Evolutionary conservation across 257 asterid species (phyloP).

Genomic region (Fraxinus americana): DNA sequence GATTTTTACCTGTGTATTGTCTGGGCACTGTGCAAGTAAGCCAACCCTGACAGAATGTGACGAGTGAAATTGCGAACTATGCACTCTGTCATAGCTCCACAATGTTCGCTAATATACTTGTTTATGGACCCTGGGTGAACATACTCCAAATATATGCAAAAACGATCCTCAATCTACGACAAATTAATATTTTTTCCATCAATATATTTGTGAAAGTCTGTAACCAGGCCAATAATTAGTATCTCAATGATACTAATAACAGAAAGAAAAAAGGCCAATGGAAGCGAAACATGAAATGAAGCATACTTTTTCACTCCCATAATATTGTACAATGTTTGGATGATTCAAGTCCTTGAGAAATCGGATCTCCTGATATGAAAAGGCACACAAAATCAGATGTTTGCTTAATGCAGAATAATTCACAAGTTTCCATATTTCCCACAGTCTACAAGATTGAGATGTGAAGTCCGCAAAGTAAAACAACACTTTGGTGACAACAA

Average conservation of each 20-base stretch:
- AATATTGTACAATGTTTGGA: conserved; percentile 81
- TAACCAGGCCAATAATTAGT: conserved; percentile 5
- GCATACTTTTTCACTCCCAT: conserved; percentile 67
- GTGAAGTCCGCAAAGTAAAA: neutral
- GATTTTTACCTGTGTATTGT: conserved; percentile 73
- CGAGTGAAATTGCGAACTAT: conserved; percentile 87
- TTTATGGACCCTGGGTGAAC: conserved; percentile 87
- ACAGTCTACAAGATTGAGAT: neutral
- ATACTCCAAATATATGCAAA: conserved; percentile 92
- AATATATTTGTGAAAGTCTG: conserved; percentile 1
- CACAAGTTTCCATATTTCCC: neutral
- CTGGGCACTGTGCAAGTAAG: conserved; percentile 75
- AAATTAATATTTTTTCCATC: conserved; percentile 15
- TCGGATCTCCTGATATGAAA: conserved; percentile 66
- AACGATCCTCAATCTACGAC: conserved; percentile 74
- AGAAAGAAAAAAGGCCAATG: neutral
- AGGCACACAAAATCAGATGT: conserved; percentile 23
- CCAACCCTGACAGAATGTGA: conserved; percentile 83
- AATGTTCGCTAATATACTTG: conserved; percentile 66
- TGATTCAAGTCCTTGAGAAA: conserved; percentile 74
- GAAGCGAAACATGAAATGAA: neutral
- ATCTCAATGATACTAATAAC: neutral
- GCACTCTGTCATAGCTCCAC: conserved; percentile 82
- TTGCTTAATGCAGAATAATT: neutral
- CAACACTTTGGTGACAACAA: neutral